A percentile compares a stretch with the other conserved stretches of the same genome.
phyloP scores from a whole-genome alignment of 208 protist species.

The Acanthamoeba polyphaga region DNA sequence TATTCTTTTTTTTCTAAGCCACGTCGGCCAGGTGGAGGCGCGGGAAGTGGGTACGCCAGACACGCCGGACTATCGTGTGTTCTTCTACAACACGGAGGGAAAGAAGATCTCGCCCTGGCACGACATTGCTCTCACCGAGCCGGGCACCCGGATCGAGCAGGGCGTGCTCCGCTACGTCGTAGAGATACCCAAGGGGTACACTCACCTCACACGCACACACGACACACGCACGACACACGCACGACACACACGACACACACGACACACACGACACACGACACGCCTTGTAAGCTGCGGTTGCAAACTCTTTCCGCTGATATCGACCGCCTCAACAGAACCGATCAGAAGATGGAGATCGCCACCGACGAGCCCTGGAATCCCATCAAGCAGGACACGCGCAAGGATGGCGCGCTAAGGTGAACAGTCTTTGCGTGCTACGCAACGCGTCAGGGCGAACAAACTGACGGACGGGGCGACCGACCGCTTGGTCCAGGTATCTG shows the following conservation, averaged over 20 bases:
- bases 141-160: constrained; percentile 77
- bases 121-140: constrained; percentile 86
- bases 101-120: constrained; percentile 88
- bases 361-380: constrained; percentile 96
- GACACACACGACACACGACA: not conserved
- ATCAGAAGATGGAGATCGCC: constrained; percentile 97
- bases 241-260: no score
- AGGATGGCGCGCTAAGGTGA: constrained; percentile 94
- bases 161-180: constrained; percentile 44
- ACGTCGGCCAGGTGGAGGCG: not conserved
- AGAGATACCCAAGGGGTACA: constrained; percentile 44
- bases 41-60: not conserved
- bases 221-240: no score
- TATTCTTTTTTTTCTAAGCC: not conserved
- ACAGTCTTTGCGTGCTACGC: no score
- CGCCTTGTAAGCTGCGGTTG: no score
- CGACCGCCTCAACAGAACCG: constrained; percentile 93
- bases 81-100: constrained; percentile 30
- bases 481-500: no score
- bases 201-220: not conserved
- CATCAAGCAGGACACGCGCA: constrained; percentile 96
- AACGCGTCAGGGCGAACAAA: not conserved
- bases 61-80: not conserved
- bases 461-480: no score
- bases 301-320: no score